These are phyloP conservation scores for Diacronema lutheri DNA, from an alignment of 78 protist genomes.

Conservation along the genomic window DNA sequence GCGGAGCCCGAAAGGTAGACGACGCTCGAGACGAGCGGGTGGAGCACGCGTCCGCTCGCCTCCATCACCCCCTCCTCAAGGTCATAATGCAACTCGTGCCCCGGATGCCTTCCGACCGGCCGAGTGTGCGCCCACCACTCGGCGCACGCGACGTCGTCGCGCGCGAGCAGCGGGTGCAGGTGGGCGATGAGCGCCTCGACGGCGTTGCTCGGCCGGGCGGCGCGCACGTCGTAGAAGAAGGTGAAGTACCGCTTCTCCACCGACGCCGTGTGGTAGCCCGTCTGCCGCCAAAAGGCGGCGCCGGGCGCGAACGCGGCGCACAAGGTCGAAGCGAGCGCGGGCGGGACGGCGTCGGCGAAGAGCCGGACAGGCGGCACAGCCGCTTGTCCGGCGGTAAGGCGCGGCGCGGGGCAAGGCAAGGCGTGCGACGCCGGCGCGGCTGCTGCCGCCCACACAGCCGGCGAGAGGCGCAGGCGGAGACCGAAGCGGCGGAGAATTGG, in stretches of 20 bases:
- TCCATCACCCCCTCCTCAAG: background rate
- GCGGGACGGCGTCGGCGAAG: background rate
- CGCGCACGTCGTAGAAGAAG: background rate
- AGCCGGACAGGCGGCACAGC: background rate
- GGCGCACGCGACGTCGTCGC: background rate
- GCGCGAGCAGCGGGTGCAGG: background rate
- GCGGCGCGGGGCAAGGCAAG: background rate
- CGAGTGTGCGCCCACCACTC: background rate
- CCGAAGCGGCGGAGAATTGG: background rate
- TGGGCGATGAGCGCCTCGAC: background rate
- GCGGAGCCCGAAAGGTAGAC: background rate
- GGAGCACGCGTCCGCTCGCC: background rate
- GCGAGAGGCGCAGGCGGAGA: background rate
- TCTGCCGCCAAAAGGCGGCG: background rate
- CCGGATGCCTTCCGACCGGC: background rate
- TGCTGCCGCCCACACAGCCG: background rate
- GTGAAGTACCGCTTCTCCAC: background rate
- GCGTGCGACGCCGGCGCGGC: no score
- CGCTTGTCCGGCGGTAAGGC: background rate
- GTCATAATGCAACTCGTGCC: background rate
- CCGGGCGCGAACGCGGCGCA: background rate
- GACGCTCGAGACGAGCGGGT: background rate
- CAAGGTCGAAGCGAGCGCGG: background rate
- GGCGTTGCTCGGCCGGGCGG: background rate
- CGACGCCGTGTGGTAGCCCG: background rate